These are phyloP conservation scores for Phytopythium boreale DNA, from an alignment of 352 stramenopile species.

Conservation along the genomic window DNA sequence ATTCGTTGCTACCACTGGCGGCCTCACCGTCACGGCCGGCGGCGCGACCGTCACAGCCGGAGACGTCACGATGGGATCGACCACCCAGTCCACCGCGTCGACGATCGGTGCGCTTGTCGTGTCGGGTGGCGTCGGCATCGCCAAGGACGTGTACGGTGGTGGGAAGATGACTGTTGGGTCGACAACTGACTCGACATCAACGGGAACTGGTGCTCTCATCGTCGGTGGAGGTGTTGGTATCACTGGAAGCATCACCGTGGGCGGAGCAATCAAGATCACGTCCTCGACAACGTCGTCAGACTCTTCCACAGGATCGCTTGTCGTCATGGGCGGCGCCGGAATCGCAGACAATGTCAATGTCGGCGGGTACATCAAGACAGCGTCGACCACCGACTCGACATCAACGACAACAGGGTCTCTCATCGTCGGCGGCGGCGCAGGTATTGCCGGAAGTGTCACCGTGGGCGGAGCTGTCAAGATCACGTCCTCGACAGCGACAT, in stretches of 20 bases:
- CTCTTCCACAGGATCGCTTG: background rate
- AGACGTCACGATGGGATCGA: background rate
- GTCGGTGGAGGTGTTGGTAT: background rate
- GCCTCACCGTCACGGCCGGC: background rate
- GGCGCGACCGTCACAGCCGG: background rate
- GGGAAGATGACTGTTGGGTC: background rate
- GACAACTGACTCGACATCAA: background rate
- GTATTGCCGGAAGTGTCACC: slow-evolving; percentile 20
- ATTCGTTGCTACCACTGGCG: background rate
- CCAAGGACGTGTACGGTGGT: background rate
- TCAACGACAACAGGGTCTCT: background rate
- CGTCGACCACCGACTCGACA: background rate
- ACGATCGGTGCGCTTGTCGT: background rate
- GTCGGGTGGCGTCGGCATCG: background rate
- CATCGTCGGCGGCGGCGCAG: slow-evolving; percentile 4
- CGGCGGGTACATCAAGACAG: background rate
- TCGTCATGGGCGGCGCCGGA: background rate
- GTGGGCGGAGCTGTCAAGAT: slow-evolving; percentile 17
- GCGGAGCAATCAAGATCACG: background rate
- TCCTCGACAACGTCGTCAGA: background rate
- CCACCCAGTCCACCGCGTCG: background rate
- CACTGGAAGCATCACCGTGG: background rate
- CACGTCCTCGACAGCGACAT: slow-evolving; percentile 18
- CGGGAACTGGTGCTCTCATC: background rate
- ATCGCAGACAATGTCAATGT: background rate